Conservation (phyloP, 257 asterid genomes). For the Knoxia roxburghii region DNA sequence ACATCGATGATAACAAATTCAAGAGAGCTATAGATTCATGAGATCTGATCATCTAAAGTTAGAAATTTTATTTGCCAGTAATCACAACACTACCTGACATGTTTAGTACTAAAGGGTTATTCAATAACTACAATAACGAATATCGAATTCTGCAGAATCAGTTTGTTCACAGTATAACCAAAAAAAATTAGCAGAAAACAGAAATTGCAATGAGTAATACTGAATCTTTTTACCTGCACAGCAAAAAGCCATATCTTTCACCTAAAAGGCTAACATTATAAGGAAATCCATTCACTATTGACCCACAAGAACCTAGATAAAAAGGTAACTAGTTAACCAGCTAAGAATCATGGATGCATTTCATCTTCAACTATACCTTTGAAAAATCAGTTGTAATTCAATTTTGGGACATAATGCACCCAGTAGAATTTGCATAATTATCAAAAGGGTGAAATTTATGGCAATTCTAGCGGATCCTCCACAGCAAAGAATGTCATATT, state of each 20-base stretch:
- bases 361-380: conserved; percentile 1
- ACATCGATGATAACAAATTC: too few species aligned
- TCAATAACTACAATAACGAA: not conserved
- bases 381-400: not conserved
- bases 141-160: not conserved
- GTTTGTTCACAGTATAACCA: not conserved
- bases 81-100: not conserved
- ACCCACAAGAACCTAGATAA: not conserved
- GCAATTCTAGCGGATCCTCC: not conserved
- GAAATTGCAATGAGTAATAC: not conserved
- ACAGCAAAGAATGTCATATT: not conserved
- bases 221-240: not conserved
- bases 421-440: conserved; percentile 3
- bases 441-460: not conserved
- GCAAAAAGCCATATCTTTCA: conserved; percentile 2
- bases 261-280: not conserved
- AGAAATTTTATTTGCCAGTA: not conserved
- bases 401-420: not conserved
- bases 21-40: not conserved
- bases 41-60: not conserved
- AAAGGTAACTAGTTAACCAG: not conserved
- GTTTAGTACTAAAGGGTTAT: too few species aligned
- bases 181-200: conserved; percentile 2
- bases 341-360: not conserved
- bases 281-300: not conserved